Conservation (phyloP, 306 rosid species). For the Vicia sativa region DNA sequence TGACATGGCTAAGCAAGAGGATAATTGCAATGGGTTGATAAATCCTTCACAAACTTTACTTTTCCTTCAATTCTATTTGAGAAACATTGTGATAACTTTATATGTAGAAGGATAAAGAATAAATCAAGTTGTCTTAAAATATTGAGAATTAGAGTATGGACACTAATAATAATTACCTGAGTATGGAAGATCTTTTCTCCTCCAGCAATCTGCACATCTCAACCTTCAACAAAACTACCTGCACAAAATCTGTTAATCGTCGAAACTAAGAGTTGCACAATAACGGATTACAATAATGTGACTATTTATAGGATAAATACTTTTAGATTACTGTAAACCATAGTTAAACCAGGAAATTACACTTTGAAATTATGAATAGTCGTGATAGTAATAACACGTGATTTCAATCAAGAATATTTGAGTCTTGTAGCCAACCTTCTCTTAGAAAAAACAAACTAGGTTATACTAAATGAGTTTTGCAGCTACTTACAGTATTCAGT, state of each 20-base stretch:
- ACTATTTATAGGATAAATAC: constrained; percentile 28
- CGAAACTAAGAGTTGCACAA: constrained; percentile 42
- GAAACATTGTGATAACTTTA: constrained; percentile 21
- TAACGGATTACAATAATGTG: constrained; percentile 31
- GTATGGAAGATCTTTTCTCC: constrained; percentile 87
- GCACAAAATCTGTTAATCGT: constrained; percentile 56
- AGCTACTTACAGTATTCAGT: constrained; percentile 9
- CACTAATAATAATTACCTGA: constrained; percentile 58
- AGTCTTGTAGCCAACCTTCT: constrained; percentile 16
- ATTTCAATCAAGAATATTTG: constrained; percentile 21
- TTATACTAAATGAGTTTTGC: constrained; percentile 20
- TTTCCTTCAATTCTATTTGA: constrained; percentile 29
- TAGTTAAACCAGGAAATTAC: constrained; percentile 31
- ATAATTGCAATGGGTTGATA: constrained; percentile 17
- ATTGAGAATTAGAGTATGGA: constrained; percentile 34
- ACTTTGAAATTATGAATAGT: constrained; percentile 25
- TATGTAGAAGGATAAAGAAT: constrained; percentile 28
- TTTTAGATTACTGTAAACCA: constrained; percentile 25
- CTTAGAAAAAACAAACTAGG: constrained; percentile 2
- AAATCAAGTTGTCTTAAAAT: constrained; percentile 8
- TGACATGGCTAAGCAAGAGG: constrained; percentile 23
- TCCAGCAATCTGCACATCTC: constrained; percentile 90
- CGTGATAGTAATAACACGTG: constrained; percentile 25
- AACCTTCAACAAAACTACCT: constrained; percentile 93
- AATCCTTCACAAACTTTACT: constrained; percentile 21